Base-by-base conservation (phyloP, 495 filamentous ascomycete species). In the Penicillium cosmopolitanum region DNA sequence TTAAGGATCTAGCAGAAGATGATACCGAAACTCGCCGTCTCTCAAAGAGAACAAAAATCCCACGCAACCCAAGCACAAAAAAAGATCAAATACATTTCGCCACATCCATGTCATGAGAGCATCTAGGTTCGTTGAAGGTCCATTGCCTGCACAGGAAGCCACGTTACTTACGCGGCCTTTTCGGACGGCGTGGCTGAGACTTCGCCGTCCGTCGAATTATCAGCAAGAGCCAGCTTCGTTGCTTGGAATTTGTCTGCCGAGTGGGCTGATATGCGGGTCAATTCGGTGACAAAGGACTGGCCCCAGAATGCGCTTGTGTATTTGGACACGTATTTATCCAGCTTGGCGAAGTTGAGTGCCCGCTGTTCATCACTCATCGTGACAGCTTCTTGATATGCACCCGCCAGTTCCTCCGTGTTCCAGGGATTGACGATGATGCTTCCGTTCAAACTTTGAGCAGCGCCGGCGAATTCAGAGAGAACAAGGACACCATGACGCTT, bases 241-340 rank as follows among this genome's bases (percentile, higher is more conserved):
- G 73, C 56, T 38, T 78, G 74, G 53, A 79, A 71, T 47, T 80
- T 81, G 43, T 76, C 73, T 36, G 75, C 71, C 1, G 76, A 73
- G 44, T 75, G 72, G 1, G 65, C 78, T 13, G 87, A 88, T 57
- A 91, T 88, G 55, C 87, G 82, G 10, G 78, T 90, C 62, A 98
- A 78, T 73, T 97, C 94, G 21, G 80, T 84, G 46, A 97, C 92
- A 63, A 98, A 97, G 53, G 87, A 91, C 68, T 94, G 84, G n/a
- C 94, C 95, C 94, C 94, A 98, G 86, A 96, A 97, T 11, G 93
- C 90, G 74, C 91, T 96, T 0, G 94, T 98, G 73, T 97, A 97
- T 71, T 96, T 97, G 70, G 91, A 95, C 50, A 97, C 92, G 65
- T 97, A 97, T 78, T 88, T 88, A 65, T 94, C 89, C 63, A 98